Evolutionary conservation across 805 yeast species (phyloP), one percentile per base, ranked within the genome.

Genomic region (Saturnispora serradocipensis): DNA sequence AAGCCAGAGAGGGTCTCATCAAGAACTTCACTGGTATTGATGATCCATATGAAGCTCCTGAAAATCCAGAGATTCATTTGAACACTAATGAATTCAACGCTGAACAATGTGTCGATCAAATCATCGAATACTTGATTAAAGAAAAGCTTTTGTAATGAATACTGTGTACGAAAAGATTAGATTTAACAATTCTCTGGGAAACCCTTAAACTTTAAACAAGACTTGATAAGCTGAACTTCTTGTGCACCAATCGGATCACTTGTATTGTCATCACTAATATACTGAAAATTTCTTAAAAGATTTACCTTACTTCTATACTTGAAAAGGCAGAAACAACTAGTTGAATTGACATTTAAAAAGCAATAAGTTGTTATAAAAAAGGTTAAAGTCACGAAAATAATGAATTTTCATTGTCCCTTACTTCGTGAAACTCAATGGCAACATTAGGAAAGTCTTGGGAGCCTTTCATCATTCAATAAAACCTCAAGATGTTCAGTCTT

Each of bases 1-100:
- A 91, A 77, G 98, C 98, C 16, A 82, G 97, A 68, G 93, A 89
- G 63, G 98, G 98, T 35, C 72, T 85, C 55, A 90, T 90, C 67
- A 87, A 87, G 70, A 96, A 90, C 65, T 90, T 90, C 72, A 90
- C 98, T 15, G 98, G 98, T 52, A 85, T 90, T 53, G 82, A 89
- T 57, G 97, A 97, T 10, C 98, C 98, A 38, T 90, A 90, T 67
- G 98, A 90, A 73, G 93, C 86, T 3, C 98, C 98, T 48, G 84
- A 77, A 59, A 62, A 69, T 35, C 88, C 98, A 27, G 98, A 90
- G 71, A 74, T 90, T 54, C 90, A 84, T 64, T 71, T 90, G 65
- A 79, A 78, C 59, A 88, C 91, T 53, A 84, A 85, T 64, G 74
- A 80, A 60, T 71, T 75, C 50, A 70, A 85, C 40, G 79, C 89